These are phyloP conservation scores for Monosporascus ibericus DNA, from an alignment of 2,329 filamentous ascomycete genomes.

Conservation along the genomic window DNA sequence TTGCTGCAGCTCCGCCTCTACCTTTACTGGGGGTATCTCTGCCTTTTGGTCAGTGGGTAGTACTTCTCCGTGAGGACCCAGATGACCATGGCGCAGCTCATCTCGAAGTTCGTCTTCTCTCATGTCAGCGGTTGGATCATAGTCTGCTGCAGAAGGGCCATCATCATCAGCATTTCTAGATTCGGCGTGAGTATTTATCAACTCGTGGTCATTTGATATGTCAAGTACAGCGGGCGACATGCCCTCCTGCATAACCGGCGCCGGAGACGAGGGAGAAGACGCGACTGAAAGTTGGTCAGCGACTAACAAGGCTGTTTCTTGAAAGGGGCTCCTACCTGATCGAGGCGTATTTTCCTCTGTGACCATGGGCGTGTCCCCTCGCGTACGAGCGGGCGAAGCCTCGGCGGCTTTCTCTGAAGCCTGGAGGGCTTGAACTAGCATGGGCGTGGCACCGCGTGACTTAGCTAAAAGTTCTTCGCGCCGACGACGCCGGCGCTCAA, in stretches of 20 bases:
- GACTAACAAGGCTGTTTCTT: conserved; percentile 8
- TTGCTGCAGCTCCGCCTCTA: conserved; percentile 31
- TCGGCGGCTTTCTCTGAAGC: conserved; percentile 51
- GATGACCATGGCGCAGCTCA: conserved; percentile 45
- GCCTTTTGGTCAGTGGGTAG: conserved; percentile 32
- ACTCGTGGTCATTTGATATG: conserved; percentile 59
- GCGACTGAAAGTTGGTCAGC: conserved; percentile 16
- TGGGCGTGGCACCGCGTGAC: conserved; percentile 66
- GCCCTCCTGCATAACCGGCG: conserved; percentile 41
- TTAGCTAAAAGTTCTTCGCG: conserved; percentile 83
- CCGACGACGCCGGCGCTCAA: conserved; percentile 77
- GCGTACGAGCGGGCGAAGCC: conserved; percentile 47
- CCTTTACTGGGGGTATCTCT: conserved; percentile 28
- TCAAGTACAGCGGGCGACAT: conserved; percentile 55
- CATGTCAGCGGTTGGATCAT: conserved; percentile 72
- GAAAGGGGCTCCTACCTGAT: conserved; percentile 35
- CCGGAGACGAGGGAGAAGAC: conserved; percentile 33
- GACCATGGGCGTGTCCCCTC: conserved; percentile 34
- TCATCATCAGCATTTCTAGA: conserved; percentile 46
- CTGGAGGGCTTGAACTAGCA: conserved; percentile 69
- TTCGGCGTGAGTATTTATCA: conserved; percentile 55
- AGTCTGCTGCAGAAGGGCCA: conserved; percentile 70
- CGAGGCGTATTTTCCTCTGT: conserved; percentile 36
- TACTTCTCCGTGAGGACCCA: conserved; percentile 53
- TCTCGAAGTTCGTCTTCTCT: conserved; percentile 62